Conservation (phyloP, 192 early-diverging fungal genomes). For the Haplosporangium gracile region DNA sequence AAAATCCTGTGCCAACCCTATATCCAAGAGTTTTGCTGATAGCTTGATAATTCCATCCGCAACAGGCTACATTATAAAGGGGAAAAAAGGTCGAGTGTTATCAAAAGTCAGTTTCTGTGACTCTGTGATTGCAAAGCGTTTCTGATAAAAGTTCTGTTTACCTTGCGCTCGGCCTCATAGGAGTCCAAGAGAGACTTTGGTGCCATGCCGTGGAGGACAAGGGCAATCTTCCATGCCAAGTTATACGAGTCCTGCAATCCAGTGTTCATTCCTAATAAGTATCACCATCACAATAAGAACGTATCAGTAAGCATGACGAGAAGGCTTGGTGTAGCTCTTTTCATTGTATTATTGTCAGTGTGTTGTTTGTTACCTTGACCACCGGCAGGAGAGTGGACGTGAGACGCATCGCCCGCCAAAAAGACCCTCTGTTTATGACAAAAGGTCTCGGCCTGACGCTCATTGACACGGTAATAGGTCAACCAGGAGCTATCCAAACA, state of each 20-base stretch:
- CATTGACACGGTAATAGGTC: constrained; percentile 49
- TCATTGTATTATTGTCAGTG: background rate
- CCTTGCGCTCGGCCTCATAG: constrained; percentile 39
- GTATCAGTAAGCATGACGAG: background rate
- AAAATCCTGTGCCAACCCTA: constrained; percentile 26
- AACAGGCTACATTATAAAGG: constrained; percentile 12
- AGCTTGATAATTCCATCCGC: constrained; percentile 43
- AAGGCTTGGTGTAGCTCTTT: background rate
- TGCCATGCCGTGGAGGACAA: constrained; percentile 53
- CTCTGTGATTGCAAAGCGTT: too few species aligned
- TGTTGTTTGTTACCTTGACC: constrained; percentile 36
- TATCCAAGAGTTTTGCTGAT: constrained; percentile 18
- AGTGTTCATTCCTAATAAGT: constrained; percentile 50
- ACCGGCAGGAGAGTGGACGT: constrained; percentile 57
- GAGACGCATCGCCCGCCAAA: constrained; percentile 62
- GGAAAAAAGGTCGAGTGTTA: background rate
- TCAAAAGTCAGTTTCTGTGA: background rate
- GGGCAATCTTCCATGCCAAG: constrained; percentile 61
- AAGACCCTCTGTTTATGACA: constrained; percentile 51
- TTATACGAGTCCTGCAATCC: constrained; percentile 62
- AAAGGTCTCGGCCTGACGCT: constrained; percentile 44
- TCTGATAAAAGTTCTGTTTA: background rate
- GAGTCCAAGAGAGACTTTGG: constrained; percentile 32
- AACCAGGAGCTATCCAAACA: constrained; percentile 26
- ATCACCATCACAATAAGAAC: background rate